Conservation (phyloP, 1,284 basidiomycete species). For the Cerrena zonata region DNA sequence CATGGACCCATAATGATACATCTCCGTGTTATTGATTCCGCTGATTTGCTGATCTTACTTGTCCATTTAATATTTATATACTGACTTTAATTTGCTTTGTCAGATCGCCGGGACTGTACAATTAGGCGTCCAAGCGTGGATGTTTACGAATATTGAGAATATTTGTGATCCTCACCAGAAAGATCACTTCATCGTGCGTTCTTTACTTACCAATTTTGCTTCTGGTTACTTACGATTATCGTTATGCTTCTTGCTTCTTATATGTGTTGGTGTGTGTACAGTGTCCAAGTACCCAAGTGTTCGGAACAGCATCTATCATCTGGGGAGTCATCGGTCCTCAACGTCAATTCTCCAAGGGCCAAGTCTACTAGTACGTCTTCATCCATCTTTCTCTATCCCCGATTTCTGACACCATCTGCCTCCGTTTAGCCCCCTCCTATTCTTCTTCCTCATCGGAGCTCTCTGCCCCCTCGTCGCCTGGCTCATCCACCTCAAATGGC, state of each 20-base stretch:
- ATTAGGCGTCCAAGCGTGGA: constrained; percentile 45
- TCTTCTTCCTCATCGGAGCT: constrained; percentile 56
- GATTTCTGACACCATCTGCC: neutral
- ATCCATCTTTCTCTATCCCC: neutral
- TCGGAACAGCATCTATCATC: constrained; percentile 41
- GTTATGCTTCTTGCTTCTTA: too few relatives aligned
- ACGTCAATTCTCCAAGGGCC: constrained; percentile 39
- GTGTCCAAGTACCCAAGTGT: constrained; percentile 37
- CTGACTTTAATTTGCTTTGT: neutral
- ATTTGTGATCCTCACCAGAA: constrained; percentile 37
- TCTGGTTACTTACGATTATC: neutral
- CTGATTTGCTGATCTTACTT: too few relatives aligned
- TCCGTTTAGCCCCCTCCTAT: constrained; percentile 31
- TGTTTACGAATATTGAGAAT: constrained; percentile 44
- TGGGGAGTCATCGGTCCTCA: constrained; percentile 47
- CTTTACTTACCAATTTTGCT: neutral
- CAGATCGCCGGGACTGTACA: constrained; percentile 40
- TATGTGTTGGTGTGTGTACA: too few relatives aligned
- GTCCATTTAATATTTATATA: too few relatives aligned
- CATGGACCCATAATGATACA: neutral
- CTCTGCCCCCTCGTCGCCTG: constrained; percentile 38
- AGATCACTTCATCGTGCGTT: constrained; percentile 32
- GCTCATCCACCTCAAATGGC: constrained; percentile 37
- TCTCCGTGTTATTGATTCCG: too few relatives aligned
- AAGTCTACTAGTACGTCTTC: constrained; percentile 29